Conservation (phyloP, 306 rosid genomes). For the Psophocarpus tetragonolobus region DNA sequence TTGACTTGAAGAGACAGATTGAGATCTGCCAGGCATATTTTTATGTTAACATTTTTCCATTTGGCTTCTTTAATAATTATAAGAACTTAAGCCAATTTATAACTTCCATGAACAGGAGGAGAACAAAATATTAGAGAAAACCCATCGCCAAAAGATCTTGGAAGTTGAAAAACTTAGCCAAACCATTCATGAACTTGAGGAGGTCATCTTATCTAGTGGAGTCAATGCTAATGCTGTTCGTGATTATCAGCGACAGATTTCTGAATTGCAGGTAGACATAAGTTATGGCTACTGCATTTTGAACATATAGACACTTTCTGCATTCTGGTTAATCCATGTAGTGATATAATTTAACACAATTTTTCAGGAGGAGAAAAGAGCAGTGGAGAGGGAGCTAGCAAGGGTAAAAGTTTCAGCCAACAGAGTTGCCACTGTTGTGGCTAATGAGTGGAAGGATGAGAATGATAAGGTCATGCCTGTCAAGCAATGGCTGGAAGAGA, state of each 20-base stretch:
- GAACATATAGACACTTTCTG: neutral
- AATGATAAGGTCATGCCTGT: constrained; percentile 92
- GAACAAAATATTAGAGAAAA: constrained; percentile 86
- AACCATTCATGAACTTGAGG: constrained; percentile 88
- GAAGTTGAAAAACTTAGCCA: constrained; percentile 94
- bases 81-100: constrained; percentile 15
- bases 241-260: constrained; percentile 70
- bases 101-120: constrained; percentile 71
- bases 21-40: constrained; percentile 86
- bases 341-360: constrained; percentile 32
- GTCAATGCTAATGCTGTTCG: constrained; percentile 75
- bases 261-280: constrained; percentile 63
- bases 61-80: neutral
- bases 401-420: constrained; percentile 79
- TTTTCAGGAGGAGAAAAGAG: constrained; percentile 85
- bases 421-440: constrained; percentile 80
- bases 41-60: constrained; percentile 25
- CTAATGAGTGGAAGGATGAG: constrained; percentile 98
- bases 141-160: constrained; percentile 81
- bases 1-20: constrained; percentile 92
- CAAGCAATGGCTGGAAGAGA: constrained; percentile 92
- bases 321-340: constrained; percentile 9
- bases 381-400: constrained; percentile 88
- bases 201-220: constrained; percentile 75
- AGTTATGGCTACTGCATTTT: neutral